A percentile compares a stretch with the other conserved stretches of the same genome.
phyloP scores from a whole-genome alignment of 305 asterid genomes.

The Fraxinus greggii region DNA sequence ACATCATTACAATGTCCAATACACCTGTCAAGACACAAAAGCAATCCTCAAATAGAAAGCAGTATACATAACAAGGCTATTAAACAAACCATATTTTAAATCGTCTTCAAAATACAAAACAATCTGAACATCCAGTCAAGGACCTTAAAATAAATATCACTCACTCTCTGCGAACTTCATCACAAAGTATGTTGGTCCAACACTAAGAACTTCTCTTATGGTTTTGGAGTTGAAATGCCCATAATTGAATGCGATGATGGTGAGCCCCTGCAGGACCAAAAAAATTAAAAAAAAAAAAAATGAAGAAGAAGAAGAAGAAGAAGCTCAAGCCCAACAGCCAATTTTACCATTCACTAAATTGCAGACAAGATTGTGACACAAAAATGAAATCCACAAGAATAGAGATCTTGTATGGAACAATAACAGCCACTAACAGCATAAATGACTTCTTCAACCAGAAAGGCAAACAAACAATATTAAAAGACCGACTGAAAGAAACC shows the following conservation, averaged over 20 bases:
- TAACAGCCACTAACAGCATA: neutral
- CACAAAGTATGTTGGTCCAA: constrained; percentile 91
- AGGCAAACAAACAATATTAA: neutral
- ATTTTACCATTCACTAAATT: constrained; percentile 8
- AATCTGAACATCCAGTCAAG: constrained; percentile 6
- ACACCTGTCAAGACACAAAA: constrained; percentile 54
- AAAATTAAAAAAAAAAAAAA: neutral
- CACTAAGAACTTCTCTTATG: constrained; percentile 79
- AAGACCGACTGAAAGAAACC: neutral
- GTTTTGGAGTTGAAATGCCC: constrained; percentile 53
- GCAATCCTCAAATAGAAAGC: neutral
- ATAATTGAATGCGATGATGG: constrained; percentile 70
- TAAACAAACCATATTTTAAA: neutral
- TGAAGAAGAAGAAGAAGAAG: neutral
- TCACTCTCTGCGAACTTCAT: constrained; percentile 88
- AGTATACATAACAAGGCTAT: constrained; percentile 13
- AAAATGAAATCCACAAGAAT: neutral
- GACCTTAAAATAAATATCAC: constrained; percentile 17
- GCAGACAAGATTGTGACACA: neutral
- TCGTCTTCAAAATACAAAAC: neutral
- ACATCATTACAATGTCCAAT: constrained; percentile 89
- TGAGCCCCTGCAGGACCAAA: constrained; percentile 61
- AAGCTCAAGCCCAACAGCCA: neutral
- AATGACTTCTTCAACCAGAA: neutral
- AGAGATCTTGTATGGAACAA: neutral